Evolutionary conservation across 495 filamentous ascomycete genomes (phyloP).

Genomic region (Neurospora sp.): DNA sequence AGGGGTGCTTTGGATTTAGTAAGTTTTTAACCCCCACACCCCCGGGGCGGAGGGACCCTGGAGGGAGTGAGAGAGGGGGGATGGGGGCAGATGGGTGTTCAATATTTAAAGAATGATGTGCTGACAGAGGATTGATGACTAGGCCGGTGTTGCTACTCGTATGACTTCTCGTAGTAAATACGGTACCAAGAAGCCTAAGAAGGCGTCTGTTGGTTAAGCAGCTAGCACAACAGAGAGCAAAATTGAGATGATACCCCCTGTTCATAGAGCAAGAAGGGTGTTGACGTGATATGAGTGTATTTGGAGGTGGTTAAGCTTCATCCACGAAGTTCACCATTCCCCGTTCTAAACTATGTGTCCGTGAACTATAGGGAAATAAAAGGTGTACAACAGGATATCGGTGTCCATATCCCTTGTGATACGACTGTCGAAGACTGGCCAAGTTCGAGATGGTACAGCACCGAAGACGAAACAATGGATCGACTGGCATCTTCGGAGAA

Average conservation of each 20-base stretch:
- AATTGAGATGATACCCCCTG: neutral
- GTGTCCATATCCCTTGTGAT: neutral
- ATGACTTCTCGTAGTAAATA: conserved; percentile 86
- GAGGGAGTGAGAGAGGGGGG: too few species aligned
- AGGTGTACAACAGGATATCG: neutral
- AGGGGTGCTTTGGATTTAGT: conserved; percentile 92
- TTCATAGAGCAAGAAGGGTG: neutral
- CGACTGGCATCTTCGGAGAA: neutral
- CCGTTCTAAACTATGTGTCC: neutral
- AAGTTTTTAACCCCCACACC: conserved; percentile 18
- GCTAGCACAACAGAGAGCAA: neutral
- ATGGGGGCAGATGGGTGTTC: too few species aligned
- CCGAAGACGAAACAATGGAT: neutral
- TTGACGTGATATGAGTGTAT: neutral
- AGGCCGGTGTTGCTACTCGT: conserved; percentile 81
- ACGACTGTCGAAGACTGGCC: neutral
- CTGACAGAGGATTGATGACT: conserved; percentile 6
- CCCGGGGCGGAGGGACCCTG: too few species aligned
- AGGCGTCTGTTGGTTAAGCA: conserved; percentile 37
- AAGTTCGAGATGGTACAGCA: neutral
- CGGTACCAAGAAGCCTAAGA: conserved; percentile 97
- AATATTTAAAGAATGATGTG: neutral
- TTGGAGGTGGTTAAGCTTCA: neutral
- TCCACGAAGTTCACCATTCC: neutral
- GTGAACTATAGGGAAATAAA: neutral